Base-by-base conservation (phyloP, 2,329 filamentous ascomycete genomes). In the Cercospora canescens region DNA sequence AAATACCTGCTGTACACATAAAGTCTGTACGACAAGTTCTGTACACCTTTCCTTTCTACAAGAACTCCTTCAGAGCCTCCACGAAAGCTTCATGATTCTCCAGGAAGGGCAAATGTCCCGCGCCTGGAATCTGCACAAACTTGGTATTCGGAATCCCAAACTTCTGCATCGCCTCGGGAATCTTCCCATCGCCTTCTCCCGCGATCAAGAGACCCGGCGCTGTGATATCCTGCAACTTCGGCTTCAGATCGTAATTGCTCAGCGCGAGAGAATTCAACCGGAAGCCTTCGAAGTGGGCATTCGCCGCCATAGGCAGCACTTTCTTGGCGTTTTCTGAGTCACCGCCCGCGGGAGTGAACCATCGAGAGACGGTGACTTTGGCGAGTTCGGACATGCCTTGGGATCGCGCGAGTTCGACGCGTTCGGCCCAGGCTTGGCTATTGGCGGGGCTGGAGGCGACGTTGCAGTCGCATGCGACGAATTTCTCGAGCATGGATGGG, bases 51-150 rank as follows among this genome's bases (percentile, higher is more conserved):
- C 30, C 9, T 14, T 8, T 35, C 52, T 63, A 76, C 69, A 92
- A 71, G 69, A 91, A 91, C 8, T 77, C 81, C 48, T 82, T 80
- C 2, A 94, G 81, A 54, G 87, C 86, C 30, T 85, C 80, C 75
- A 89, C 89, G 76, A 94, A 93, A 4, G 84, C 87, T 64, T 82
- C 79, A 0, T 91, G 89, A 70, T 87, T 86, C 79, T 96, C 93
- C 56, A 88, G 88, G 91, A 96, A 96, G 0, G 93, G 93, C 73
- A 96, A 79, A 81, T 96, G 93, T 0, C 93, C 93, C 0, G 92
- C 88, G 8, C 84, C 81, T 0, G 91, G 86, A 9, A 96, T 86
- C 64, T 91, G 78, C 75, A 85, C 87, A 70, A 93, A 84, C 65
- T 87, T 83, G 0, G 84, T 85, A 0, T 85, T 86, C 0, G 78